Base-by-base conservation (phyloP, 129 eudicot species). In the Flaveria trinervia region DNA sequence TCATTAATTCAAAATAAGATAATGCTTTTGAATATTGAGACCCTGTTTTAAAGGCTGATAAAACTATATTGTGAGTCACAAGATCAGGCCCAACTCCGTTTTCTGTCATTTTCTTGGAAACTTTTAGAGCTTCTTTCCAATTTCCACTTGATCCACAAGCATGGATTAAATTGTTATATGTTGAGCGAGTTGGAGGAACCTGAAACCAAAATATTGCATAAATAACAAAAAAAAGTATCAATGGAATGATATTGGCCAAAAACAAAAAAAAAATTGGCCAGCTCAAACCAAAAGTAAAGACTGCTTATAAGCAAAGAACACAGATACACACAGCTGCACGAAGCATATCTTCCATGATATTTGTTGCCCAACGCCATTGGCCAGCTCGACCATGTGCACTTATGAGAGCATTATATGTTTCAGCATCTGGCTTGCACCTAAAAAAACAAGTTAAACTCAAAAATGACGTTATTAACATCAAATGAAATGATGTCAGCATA, bases 331-430 rank as follows among this genome's bases (percentile, higher is more conserved):
- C 98, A 84, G 97, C 98, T 81, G 96, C 98, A 77, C 93, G 93
- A 66, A 94, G 96, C 98, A 94, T 91, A 86, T 94, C 98, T 80
- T 91, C 97, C 98, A 94, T 91, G 73, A 94, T 94, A 83, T 94
- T 94, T 79, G 85, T 84, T 41, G 93, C 97, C 98, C 98, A 95
- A 48, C 97, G 97, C 99, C 97, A 95, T 77, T 95, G 97, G 59
- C 97, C 96, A 83, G 90, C 90, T 87, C 92, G 91, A 72, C 97
- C 99, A 80, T 91, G 99, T 70, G 88, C 88, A 82, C 84, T 89
- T 72, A 95, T 95, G 77, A 95, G 91, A 86, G 97, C 97, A 82
- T 88, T 86, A 80, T 89, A 95, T 67, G 96, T 91, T 85, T 91
- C 97, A 66, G 89, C 96, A 83, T 91, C 89, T 7, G 97, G 97